Evolutionary conservation across 805 yeast genomes (phyloP).

Genomic region (Danielia oregonensis): DNA sequence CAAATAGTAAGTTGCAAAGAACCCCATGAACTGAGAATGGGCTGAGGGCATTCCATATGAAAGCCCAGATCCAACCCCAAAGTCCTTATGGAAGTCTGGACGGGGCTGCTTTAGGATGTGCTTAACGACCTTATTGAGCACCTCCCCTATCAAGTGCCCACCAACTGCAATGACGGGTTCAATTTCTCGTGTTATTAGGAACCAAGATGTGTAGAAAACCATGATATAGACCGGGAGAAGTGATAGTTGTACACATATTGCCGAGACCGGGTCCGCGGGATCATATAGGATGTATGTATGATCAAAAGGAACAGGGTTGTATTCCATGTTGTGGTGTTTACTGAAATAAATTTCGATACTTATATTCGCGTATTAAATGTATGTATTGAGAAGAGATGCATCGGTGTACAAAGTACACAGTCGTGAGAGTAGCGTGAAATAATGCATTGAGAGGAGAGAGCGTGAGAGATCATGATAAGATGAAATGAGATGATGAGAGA

Average conservation of each 20-base stretch:
- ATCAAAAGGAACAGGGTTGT: slow-evolving; percentile 58
- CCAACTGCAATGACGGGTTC: slow-evolving; percentile 80
- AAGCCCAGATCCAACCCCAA: slow-evolving; percentile 47
- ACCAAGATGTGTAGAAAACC: slow-evolving; percentile 80
- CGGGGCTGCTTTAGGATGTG: slow-evolving; percentile 64
- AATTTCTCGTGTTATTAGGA: slow-evolving; percentile 74
- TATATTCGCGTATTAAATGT: not conserved
- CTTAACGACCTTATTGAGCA: slow-evolving; percentile 66
- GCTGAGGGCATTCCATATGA: slow-evolving; percentile 97
- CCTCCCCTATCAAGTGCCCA: slow-evolving; percentile 81
- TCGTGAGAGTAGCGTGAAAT: slow-evolving; percentile 1
- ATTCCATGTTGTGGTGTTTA: slow-evolving; percentile 7
- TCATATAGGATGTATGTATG: slow-evolving; percentile 82
- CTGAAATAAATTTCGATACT: not conserved
- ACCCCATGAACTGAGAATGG: slow-evolving; percentile 95
- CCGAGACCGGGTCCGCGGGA: slow-evolving; percentile 58
- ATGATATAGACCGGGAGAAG: slow-evolving; percentile 76
- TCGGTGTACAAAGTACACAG: no score
- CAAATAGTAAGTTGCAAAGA: slow-evolving; percentile 55
- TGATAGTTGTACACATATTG: slow-evolving; percentile 66
- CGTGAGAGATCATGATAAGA: slow-evolving; percentile 1
- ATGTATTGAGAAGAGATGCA: no score
- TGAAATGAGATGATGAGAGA: slow-evolving; percentile 6
- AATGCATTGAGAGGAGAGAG: not conserved
- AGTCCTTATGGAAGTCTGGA: slow-evolving; percentile 54